A percentile compares a stretch with the other conserved stretches of the same genome.
Conservation (phyloP, 306 rosid species). For the Sphenostylis stenocarpa region DNA sequence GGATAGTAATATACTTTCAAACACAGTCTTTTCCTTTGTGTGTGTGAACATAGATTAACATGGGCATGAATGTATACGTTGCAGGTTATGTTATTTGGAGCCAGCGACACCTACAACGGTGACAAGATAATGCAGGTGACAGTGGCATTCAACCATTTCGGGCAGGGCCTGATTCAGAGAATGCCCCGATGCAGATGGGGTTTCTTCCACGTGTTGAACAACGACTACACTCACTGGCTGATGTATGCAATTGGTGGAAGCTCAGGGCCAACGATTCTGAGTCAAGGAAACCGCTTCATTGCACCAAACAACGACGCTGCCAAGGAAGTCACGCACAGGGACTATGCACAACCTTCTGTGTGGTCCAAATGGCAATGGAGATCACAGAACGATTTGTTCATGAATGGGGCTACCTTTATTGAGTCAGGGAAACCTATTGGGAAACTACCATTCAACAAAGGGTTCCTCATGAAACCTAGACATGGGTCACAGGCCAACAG, state of each 20-base stretch:
- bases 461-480: slow-evolving; percentile 45
- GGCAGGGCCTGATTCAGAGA: slow-evolving; percentile 72
- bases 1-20: too few species aligned
- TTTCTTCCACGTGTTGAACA: slow-evolving; percentile 77
- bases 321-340: slow-evolving; percentile 66
- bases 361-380: slow-evolving; percentile 72
- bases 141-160: slow-evolving; percentile 88
- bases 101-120: slow-evolving; percentile 39
- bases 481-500: slow-evolving; percentile 45
- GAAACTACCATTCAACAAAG: slow-evolving; percentile 4
- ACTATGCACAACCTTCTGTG: slow-evolving; percentile 25
- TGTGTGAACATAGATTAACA: not conserved
- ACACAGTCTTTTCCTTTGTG: too few species aligned
- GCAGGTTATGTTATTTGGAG: slow-evolving; percentile 88
- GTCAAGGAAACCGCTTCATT: slow-evolving; percentile 83
- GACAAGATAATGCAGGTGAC: slow-evolving; percentile 80
- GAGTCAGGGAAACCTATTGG: slow-evolving; percentile 40
- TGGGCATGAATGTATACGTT: not conserved
- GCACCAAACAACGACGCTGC: slow-evolving; percentile 45
- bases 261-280: slow-evolving; percentile 69
- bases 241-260: slow-evolving; percentile 95
- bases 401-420: slow-evolving; percentile 72
- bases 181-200: slow-evolving; percentile 85
- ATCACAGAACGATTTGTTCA: slow-evolving; percentile 60
- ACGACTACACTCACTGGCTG: slow-evolving; percentile 83